Evolutionary conservation across 192 early-diverging fungal genomes (phyloP), one percentile per base, ranked within the genome.

Genomic region (Anaeromyces robustus): DNA sequence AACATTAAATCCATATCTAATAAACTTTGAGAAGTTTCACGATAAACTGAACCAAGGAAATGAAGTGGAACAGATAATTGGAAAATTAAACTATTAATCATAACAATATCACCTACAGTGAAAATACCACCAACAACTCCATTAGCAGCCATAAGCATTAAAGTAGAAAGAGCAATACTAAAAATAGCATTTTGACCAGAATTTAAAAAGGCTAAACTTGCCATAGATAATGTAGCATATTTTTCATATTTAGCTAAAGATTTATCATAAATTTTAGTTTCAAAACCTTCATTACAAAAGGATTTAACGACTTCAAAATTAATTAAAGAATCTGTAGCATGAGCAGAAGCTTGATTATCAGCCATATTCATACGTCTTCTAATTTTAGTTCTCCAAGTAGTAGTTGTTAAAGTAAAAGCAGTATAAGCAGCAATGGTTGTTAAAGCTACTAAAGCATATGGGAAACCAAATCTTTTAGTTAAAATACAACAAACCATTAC

Each of bases 1-100:
- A 99, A 98, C 92, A 99, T 93, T 32, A 93, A 90, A 77, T 98
- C 96, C 97, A 99, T 98, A 81, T 99, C 98, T 41, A 97, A 92
- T 37, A 99, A 86, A 18, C 93, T 92, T 86, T 99, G 98, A 79
- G 94, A 90, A 68, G 96, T 90, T 86, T 99, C 98, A 80, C 98
- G 92, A 83, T 99, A 99, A 12, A 99, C 96, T 29, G 94, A 94
- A 30, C 98, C 98, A 79, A 99, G 85, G 84, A 99, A 99, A 88
- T 99, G 98, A 19, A 99, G 89, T 28, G 98, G 98, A 84, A 98
- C 88, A 4, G 96, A 95, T 17, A 99, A 88, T 86, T 99, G 98
- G 85, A 99, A 98, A 30, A 99, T 92, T 30, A 99, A 93, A 28
- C 97, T 96, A 82, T 99, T 99, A 80, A 99, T 91, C 95, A 99